Evolutionary conservation across 176 grass and related monocot genomes (phyloP), one percentile per base, ranked within the genome.

Genomic region (Oryza glaberrima): DNA sequence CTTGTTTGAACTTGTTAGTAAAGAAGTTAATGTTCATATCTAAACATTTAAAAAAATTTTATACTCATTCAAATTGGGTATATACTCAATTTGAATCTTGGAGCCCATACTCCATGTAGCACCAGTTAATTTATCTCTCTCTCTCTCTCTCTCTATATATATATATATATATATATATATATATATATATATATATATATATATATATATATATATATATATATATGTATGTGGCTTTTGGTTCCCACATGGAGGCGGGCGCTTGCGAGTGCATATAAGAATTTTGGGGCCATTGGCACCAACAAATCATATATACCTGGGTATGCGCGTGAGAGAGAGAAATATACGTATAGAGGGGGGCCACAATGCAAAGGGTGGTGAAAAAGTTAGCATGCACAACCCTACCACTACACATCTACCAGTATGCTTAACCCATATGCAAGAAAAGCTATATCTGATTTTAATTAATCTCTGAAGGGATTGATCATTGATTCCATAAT

Each of bases 191-290:
- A 22, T 22, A 22, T 22, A 22, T 22, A 22, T 22, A 22, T 22
- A 22, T 22, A 22, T 22, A 22, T 22, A 22, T 22, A 22, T 22
- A 22, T 22, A 22, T 22, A 22, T 28, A 28, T 28, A 28, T 28
- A 28, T 28, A 28, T 28, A 28, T 40, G 14, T 40, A 70, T 0
- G 8, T 58, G 1, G 28, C 77, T 86, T 89, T 77, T 86, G 88
- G 83, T 58, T 90, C 73, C 88, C 88, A 89, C 83, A 82, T 85
- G 88, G 78, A 82, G 88, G 83, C 72, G 32, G 77, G 88, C 66
- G 72, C 83, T 81, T 38, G 51, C 65, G 48, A 51, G 13, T 16
- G 32, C 70, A 44, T 78, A 77, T 89, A 32, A 52, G 75, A 67
- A 19, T 44, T 35, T 13, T 86, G 77, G 61, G 34, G 60, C 22